Percentiles rank a stretch among this genome's conserved stretches.
Evolutionary conservation across 1,139 yeast genomes (phyloP).

Genomic region (Kodamaea plutei): DNA sequence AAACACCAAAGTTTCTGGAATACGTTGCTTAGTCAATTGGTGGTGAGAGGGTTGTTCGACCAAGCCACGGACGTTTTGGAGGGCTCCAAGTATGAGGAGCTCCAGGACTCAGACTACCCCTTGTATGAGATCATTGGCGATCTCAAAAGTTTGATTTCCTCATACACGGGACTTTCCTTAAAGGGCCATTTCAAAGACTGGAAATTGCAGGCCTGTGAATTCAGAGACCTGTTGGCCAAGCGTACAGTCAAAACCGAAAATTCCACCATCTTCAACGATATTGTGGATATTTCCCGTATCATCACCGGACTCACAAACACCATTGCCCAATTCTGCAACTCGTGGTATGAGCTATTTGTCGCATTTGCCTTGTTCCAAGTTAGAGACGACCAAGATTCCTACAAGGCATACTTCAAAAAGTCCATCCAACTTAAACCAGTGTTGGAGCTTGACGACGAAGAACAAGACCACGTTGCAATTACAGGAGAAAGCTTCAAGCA

Average conservation of each 20-base stretch:
- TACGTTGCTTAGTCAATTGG: slow-evolving; percentile 48
- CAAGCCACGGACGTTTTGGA: slow-evolving; percentile 50
- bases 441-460: slow-evolving; percentile 12
- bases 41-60: slow-evolving; percentile 59
- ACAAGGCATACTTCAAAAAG: slow-evolving; percentile 29
- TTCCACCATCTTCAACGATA: slow-evolving; percentile 31
- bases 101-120: slow-evolving; percentile 25
- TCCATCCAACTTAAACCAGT: slow-evolving; percentile 34
- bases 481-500: slow-evolving; percentile 60
- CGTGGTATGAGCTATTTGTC: slow-evolving; percentile 72
- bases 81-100: slow-evolving; percentile 37
- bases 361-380: slow-evolving; percentile 63
- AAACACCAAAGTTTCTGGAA: slow-evolving; percentile 63
- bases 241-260: slow-evolving; percentile 22
- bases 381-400: slow-evolving; percentile 35
- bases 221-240: slow-evolving; percentile 39
- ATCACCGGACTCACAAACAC: slow-evolving; percentile 53
- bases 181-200: slow-evolving; percentile 45
- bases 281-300: slow-evolving; percentile 41
- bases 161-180: slow-evolving; percentile 39
- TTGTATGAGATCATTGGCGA: slow-evolving; percentile 45
- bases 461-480: slow-evolving; percentile 29
- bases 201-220: slow-evolving; percentile 49
- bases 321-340: slow-evolving; percentile 43
- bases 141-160: slow-evolving; percentile 35